phyloP scores from a whole-genome alignment of 23 red algal species.

The Gracilariopsis chorda region DNA sequence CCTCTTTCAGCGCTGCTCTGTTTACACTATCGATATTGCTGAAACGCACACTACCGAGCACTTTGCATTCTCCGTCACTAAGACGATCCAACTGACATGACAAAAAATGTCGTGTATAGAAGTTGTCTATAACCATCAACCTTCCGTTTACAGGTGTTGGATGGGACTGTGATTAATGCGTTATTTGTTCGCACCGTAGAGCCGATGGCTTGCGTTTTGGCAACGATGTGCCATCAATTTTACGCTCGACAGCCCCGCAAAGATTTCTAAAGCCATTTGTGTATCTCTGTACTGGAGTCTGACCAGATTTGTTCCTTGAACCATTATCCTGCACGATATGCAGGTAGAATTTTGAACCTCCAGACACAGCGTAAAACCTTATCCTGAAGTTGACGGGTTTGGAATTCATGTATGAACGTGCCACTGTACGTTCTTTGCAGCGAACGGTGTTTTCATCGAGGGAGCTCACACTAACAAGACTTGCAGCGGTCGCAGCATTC shows the following conservation, averaged over 20 bases:
- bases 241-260: background rate
- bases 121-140: constrained; percentile 2
- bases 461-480: background rate
- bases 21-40: no score
- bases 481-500: background rate
- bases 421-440: background rate
- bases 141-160: background rate
- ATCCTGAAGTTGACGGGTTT: background rate
- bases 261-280: background rate
- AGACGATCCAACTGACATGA: background rate
- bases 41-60: no score
- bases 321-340: background rate
- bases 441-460: background rate
- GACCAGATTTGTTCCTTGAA: background rate
- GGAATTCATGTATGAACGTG: background rate
- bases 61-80: background rate
- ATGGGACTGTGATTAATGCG: background rate
- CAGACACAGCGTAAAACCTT: background rate
- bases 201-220: background rate
- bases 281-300: background rate
- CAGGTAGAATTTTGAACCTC: no score
- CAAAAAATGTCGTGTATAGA: background rate
- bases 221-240: background rate
- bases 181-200: background rate
- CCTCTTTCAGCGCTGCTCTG: no score